Percentiles rank a stretch among this genome's conserved stretches.
phyloP scores from a whole-genome alignment of 768 basidiomycete species.

The Russula sp. region DNA sequence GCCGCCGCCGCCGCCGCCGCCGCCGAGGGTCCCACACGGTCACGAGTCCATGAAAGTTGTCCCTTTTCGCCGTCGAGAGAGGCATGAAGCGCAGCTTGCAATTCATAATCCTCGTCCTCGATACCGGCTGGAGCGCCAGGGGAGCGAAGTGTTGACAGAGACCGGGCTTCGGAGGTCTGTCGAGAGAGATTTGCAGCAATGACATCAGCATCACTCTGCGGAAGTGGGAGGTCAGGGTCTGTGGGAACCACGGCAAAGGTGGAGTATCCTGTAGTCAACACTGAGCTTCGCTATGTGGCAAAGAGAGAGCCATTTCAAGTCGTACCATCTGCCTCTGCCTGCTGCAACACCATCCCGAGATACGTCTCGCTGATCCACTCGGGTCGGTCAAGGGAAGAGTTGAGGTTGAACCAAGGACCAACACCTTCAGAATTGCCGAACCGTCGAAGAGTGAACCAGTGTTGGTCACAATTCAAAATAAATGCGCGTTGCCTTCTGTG shows the following conservation, averaged over 20 bases:
- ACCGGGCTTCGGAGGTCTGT: slow-evolving; percentile 33
- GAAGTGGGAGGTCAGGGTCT: slow-evolving; percentile 52
- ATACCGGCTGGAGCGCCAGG: slow-evolving; percentile 32
- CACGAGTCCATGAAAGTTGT: not conserved
- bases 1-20: not conserved
- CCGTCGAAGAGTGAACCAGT: slow-evolving; percentile 85
- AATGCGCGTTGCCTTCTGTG: slow-evolving; percentile 76
- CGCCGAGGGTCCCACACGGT: not conserved
- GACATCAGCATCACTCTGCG: slow-evolving; percentile 66
- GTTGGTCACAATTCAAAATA: slow-evolving; percentile 78
- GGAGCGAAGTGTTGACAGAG: slow-evolving; percentile 10
- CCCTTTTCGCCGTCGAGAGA: slow-evolving; percentile 44
- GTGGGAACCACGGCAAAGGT: slow-evolving; percentile 68
- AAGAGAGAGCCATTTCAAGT: not conserved
- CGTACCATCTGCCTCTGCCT: slow-evolving; percentile 79
- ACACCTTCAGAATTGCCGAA: slow-evolving; percentile 56
- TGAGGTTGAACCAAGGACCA: slow-evolving; percentile 86
- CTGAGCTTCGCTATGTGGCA: not conserved
- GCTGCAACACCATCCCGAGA: slow-evolving; percentile 79
- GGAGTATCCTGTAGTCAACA: slow-evolving; percentile 57
- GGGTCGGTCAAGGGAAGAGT: slow-evolving; percentile 63
- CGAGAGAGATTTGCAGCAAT: slow-evolving; percentile 60
- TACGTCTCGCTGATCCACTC: slow-evolving; percentile 83
- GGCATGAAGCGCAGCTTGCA: slow-evolving; percentile 84
- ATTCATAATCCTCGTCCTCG: slow-evolving; percentile 82